Base-by-base conservation (phyloP, 2,329 filamentous ascomycete genomes). In the Colletotrichum godetiae region DNA sequence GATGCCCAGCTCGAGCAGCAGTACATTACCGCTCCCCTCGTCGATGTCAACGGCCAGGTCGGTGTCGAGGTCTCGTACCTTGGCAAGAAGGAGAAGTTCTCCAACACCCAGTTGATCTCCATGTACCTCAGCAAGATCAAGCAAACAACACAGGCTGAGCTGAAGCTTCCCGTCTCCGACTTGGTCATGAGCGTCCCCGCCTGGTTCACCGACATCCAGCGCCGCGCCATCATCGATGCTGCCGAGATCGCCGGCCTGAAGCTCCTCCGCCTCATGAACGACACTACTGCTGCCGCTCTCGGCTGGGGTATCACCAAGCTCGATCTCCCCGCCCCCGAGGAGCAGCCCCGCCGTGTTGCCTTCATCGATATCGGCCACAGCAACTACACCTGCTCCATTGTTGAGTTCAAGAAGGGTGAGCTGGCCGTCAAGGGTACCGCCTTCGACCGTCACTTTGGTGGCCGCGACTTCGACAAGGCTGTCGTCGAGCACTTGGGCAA, bases 271-370 rank as follows among this genome's bases (percentile, higher is more conserved):
- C 89, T 99, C 76, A 97, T 99, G 89, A 99, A 99, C 87, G 97
- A 98, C 86, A 98, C 95, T 78, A 98, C 97, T 64, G 97, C 97
- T 74, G 95, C 95, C 76, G 97, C 97, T 75, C 92, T 99, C 58
- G 97, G 97, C 77, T 99, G 95, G 84, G 97, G 97, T 83, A 98
- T 99, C 87, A 98, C 97, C 80, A 98, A 99, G 89, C 89, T 95
- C 75, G 97, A 99, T 83, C 92, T 99, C 42, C 97, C 95, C 71
- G 87, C 88, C 33, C 89, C 93, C 55, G 97, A 98, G 80, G 95
- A 98, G 91, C 95, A 95, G 88, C 95, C 97, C 74, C 92, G 94
- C 81, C 92, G 96, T 69, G 95, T 98, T 68, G 92, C 91, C 78
- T 98, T 99, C 80, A 86, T 99, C 85, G 97, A 99, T 84, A 94